These are phyloP conservation scores for Cronartium ribicola DNA, from an alignment of 1,284 basidiomycete species.

Conservation along the genomic window DNA sequence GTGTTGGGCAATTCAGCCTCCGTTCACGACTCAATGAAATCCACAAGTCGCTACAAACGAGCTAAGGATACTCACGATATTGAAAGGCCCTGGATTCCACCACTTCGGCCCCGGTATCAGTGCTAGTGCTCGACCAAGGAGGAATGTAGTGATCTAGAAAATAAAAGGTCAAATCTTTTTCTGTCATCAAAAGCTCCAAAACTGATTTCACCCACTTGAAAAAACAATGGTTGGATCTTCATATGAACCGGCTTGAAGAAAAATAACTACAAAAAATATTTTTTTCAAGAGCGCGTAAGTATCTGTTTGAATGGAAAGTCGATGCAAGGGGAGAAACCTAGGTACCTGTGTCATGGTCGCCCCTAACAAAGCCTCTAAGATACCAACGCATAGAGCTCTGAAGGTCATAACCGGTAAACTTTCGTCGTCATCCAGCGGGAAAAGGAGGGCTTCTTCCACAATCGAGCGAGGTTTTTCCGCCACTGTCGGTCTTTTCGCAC, in stretches of 20 bases:
- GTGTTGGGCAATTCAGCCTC: no score
- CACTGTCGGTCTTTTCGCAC: neutral
- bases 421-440: slow-evolving; percentile 20
- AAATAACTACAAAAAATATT: no score
- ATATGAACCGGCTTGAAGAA: neutral
- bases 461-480: neutral
- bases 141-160: neutral
- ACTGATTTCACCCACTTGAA: neutral
- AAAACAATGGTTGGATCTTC: neutral
- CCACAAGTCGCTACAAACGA: neutral
- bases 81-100: slow-evolving; percentile 35
- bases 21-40: no score
- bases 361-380: slow-evolving; percentile 8
- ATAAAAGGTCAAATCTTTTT: neutral
- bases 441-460: neutral
- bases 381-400: slow-evolving; percentile 3
- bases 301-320: neutral
- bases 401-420: neutral
- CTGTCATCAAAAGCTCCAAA: neutral
- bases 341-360: slow-evolving; percentile 11
- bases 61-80: neutral
- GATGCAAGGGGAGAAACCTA: neutral
- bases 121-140: neutral
- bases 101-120: slow-evolving; percentile 23
- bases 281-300: neutral